These are phyloP conservation scores for Colletotrichum sp. DNA, from an alignment of 2,329 filamentous ascomycete species.

Conservation along the genomic window DNA sequence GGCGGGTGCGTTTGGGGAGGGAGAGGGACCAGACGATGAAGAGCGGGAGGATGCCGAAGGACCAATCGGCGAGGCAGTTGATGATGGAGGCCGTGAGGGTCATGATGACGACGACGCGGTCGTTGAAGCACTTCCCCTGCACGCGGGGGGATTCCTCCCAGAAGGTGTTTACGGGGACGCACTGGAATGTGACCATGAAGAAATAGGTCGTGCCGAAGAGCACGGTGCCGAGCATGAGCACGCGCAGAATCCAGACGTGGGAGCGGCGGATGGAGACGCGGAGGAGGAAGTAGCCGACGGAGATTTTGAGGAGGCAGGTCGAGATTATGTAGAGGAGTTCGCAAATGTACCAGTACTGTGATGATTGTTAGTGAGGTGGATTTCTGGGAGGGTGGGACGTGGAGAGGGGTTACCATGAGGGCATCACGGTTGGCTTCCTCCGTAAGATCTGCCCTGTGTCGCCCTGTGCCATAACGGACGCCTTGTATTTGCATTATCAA, in stretches of 20 bases:
- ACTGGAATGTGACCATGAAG: slow-evolving; percentile 46
- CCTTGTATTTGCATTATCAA: slow-evolving; percentile 27
- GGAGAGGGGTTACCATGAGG: slow-evolving; percentile 30
- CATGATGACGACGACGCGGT: slow-evolving; percentile 28
- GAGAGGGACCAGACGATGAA: slow-evolving; percentile 45
- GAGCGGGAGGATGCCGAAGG: slow-evolving; percentile 42
- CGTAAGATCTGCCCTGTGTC: slow-evolving; percentile 25
- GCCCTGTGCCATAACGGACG: slow-evolving; percentile 31
- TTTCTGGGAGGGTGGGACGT: neutral
- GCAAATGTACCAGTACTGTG: slow-evolving; percentile 43
- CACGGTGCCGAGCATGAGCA: slow-evolving; percentile 38
- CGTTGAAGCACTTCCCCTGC: slow-evolving; percentile 35
- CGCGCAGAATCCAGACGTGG: slow-evolving; percentile 39
- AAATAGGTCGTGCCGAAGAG: slow-evolving; percentile 44
- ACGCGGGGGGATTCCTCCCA: slow-evolving; percentile 36
- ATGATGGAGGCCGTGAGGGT: slow-evolving; percentile 43
- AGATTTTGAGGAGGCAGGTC: slow-evolving; percentile 39
- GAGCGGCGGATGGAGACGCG: slow-evolving; percentile 41
- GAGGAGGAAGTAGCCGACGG: slow-evolving; percentile 46
- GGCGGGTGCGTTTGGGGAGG: slow-evolving; percentile 42
- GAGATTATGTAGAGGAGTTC: slow-evolving; percentile 44
- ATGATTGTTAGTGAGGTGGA: neutral
- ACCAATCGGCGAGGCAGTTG: slow-evolving; percentile 44
- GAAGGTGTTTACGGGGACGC: slow-evolving; percentile 41
- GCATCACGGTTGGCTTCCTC: slow-evolving; percentile 26